These are phyloP conservation scores for Crataegus laevigata DNA, from an alignment of 306 rosid genomes.

Conservation along the genomic window DNA sequence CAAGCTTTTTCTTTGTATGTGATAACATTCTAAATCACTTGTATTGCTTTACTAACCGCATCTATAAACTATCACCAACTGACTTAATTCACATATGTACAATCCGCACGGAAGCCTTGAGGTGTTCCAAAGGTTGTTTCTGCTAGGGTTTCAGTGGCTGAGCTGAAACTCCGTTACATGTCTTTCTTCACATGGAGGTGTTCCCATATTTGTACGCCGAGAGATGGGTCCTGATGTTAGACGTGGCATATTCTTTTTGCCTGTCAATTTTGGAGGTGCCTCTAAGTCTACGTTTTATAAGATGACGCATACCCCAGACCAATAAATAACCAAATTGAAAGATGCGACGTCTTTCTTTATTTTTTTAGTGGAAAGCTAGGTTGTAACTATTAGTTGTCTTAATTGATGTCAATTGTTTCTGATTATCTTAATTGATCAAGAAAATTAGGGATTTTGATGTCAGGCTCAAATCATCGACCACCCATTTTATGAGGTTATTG, in stretches of 20 bases:
- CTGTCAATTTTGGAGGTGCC: slow-evolving; percentile 7
- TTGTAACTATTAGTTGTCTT: not conserved
- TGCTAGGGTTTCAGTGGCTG: not conserved
- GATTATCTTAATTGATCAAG: not conserved
- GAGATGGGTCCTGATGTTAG: not conserved
- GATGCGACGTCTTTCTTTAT: not conserved
- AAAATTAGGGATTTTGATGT: not conserved
- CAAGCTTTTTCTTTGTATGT: no score
- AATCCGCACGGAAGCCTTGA: not conserved
- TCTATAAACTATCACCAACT: no score
- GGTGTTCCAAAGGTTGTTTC: not conserved
- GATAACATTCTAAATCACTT: no score
- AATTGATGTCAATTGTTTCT: not conserved
- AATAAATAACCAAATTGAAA: not conserved
- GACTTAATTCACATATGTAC: no score
- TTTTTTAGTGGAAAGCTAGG: not conserved
- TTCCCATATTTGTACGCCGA: not conserved
- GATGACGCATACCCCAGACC: slow-evolving; percentile 9
- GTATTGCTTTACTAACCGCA: no score
- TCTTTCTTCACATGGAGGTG: not conserved
- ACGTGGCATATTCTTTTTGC: slow-evolving; percentile 1
- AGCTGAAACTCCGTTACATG: not conserved
- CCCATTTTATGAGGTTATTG: not conserved
- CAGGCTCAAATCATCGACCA: not conserved
- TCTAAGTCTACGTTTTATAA: slow-evolving; percentile 8